Evolutionary conservation across 257 asterid species (phyloP), one percentile per base, ranked within the genome.

Genomic region (Coffea canephora): DNA sequence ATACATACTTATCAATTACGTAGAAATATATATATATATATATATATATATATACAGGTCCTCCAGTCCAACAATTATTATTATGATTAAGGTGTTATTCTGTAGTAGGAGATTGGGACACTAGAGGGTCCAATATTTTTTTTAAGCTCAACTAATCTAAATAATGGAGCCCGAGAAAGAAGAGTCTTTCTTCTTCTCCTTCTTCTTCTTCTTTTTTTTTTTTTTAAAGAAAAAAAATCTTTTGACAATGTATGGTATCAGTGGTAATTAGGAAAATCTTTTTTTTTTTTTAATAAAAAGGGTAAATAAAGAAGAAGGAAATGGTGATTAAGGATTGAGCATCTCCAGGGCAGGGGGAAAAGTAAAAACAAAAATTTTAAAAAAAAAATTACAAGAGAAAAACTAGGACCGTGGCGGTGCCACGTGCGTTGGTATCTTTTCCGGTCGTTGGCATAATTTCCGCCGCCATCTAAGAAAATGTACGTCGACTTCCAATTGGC

Each of bases 381-480:
- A n/a, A 76, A n/a, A 19, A 64, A 64, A 45, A 25, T 8, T 8
- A 1, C 52, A 48, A 67, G 45, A 67, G n/a, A 67, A 13, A 14
- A 67, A 67, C 5, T 67, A 1, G 71, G 43, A 25, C 31, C 31
- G 31, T 31, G 31, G 31, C 27, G 65, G 65, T 45, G 83, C 52
- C 72, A 55, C 65, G 71, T 68, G 12, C 45, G 69, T 18, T 59
- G 65, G 25, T 70, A 15, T 10, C 41, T 55, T 73, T 48, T 41
- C 73, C 69, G 39, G 59, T 7, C n/a, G 52, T 39, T 64, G 27
- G 74, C 76, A 21, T 25, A n/a, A 55, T 71, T 59, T 74, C 23
- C 65, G 80, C 72, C 83, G 76, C 57, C 69, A 68, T 80, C 57
- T 64, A 10, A 52, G 75, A 52, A 52, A 64, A 39, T 41, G 61